Conservation (phyloP, 2,329 filamentous ascomycete genomes). For the Hymenoscyphus infarciens region DNA sequence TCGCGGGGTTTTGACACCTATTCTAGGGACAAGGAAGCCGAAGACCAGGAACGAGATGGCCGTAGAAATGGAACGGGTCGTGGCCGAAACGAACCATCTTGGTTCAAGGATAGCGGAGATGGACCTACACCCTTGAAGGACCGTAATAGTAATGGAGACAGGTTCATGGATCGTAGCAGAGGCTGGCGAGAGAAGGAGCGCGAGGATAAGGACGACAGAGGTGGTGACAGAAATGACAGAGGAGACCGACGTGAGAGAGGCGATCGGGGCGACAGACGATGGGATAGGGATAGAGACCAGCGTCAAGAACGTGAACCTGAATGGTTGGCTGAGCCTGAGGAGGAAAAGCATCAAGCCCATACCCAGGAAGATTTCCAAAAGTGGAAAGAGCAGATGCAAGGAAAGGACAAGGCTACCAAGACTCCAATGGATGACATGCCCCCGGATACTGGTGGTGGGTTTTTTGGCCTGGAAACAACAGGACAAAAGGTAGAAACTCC, state of each 20-base stretch:
- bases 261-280: conserved; percentile 27
- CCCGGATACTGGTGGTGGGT: conserved; percentile 36
- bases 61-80: conserved; percentile 64
- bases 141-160: conserved; percentile 35
- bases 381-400: conserved; percentile 81
- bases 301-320: conserved; percentile 78
- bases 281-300: conserved; percentile 55
- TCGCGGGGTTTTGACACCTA: conserved; percentile 50
- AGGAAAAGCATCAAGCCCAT: conserved; percentile 66
- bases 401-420: conserved; percentile 30
- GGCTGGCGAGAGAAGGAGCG: conserved; percentile 41
- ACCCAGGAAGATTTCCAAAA: conserved; percentile 91
- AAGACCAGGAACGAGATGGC: conserved; percentile 48
- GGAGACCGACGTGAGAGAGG: conserved; percentile 25
- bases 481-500: conserved; percentile 51
- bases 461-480: conserved; percentile 44
- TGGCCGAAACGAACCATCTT: conserved; percentile 67
- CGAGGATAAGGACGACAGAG: conserved; percentile 26
- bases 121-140: conserved; percentile 29
- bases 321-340: conserved; percentile 76
- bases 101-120: conserved; percentile 56
- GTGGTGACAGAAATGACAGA: conserved; percentile 34
- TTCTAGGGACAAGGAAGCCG: conserved; percentile 47
- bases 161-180: conserved; percentile 32
- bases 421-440: conserved; percentile 38